These are phyloP conservation scores for Cadophora luteo-olivacea DNA, from an alignment of 2,329 filamentous ascomycete species.

Conservation along the genomic window DNA sequence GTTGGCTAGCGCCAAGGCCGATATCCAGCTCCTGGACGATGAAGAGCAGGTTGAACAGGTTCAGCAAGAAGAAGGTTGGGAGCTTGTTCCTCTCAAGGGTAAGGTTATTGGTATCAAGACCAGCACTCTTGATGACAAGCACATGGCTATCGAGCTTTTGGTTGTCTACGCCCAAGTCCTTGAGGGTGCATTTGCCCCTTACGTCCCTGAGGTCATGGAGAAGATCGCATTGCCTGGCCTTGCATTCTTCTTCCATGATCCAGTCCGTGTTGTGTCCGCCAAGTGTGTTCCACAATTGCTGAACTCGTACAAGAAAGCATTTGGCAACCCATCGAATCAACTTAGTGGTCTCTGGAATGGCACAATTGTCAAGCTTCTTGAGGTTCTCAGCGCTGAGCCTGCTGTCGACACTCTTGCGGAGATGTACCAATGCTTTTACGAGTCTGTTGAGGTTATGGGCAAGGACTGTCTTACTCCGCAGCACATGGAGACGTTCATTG, in stretches of 20 bases:
- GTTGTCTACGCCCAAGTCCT: slow-evolving; percentile 97
- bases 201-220: slow-evolving; percentile 92
- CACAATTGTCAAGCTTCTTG: slow-evolving; percentile 88
- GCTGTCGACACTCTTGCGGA: slow-evolving; percentile 95
- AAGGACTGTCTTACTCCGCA: slow-evolving; percentile 78
- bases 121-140: slow-evolving; percentile 95
- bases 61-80: slow-evolving; percentile 96
- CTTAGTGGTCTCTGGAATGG: slow-evolving; percentile 83
- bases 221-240: slow-evolving; percentile 93
- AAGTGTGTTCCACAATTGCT: slow-evolving; percentile 93
- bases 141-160: slow-evolving; percentile 98
- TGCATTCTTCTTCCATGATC: slow-evolving; percentile 99
- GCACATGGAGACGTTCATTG: slow-evolving; percentile 88
- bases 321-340: slow-evolving; percentile 79
- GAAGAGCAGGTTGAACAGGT: slow-evolving; percentile 93
- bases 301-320: slow-evolving; percentile 91
- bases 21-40: slow-evolving; percentile 94
- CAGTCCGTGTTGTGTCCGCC: slow-evolving; percentile 91
- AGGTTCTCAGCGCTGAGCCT: slow-evolving; percentile 91
- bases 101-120: slow-evolving; percentile 99
- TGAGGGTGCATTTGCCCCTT: slow-evolving; percentile 90
- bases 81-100: slow-evolving; percentile 93
- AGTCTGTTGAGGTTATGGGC: slow-evolving; percentile 93
- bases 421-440: slow-evolving; percentile 99
- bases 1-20: slow-evolving; percentile 91